Base-by-base conservation (phyloP, 2,329 filamentous ascomycete genomes). In the Diaporthe caulivora region DNA sequence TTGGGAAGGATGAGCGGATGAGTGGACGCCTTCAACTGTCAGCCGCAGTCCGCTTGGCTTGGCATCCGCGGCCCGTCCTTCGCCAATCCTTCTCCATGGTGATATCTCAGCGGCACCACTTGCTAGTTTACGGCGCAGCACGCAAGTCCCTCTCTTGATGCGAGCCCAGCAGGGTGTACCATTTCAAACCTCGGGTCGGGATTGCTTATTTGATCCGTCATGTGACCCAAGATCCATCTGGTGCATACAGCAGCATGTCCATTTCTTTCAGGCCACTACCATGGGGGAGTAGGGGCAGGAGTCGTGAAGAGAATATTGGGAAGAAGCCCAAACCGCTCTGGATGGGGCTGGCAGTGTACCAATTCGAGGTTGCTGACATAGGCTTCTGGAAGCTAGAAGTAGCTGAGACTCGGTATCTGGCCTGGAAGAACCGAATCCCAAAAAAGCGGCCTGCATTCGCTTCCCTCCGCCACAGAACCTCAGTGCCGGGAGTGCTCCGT, bases 51-150 rank as follows among this genome's bases (percentile, higher is more conserved):
- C 62, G 62, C 31, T 24, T 53, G 44, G 62, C 47, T 67, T 53
- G 62, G 62, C 62, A 67, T 67, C 62, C 62, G 31, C 47, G 44
- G 62, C 62, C 62, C 47, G 62, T 67, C 47, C 62, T 67, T 67
- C 31, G 62, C 34, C 26, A 37, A 65, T 51, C 60, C 60, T 53
- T 15, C 62, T 51, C 40, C 31, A 10, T 15, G 15, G 47, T n/a
- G 62, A 67, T 67, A 47, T 51, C n/a, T 40, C 31, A n/a, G 21
- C n/a, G 31, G 55, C 55, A 37, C 62, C 44, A 11, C 21, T 26
- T 37, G 31, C 62, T 67, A 67, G 62, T 53, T 17, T 40, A 51
- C 15, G 62, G 62, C 62, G n/a, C 62, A 67, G 62, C 29, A 21
- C 34, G 15, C 24, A 18, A 53, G 31, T 31, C n/a, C 24, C n/a